Evolutionary conservation across 305 asterid species (phyloP).

Genomic region (Fraxinus paxiana): DNA sequence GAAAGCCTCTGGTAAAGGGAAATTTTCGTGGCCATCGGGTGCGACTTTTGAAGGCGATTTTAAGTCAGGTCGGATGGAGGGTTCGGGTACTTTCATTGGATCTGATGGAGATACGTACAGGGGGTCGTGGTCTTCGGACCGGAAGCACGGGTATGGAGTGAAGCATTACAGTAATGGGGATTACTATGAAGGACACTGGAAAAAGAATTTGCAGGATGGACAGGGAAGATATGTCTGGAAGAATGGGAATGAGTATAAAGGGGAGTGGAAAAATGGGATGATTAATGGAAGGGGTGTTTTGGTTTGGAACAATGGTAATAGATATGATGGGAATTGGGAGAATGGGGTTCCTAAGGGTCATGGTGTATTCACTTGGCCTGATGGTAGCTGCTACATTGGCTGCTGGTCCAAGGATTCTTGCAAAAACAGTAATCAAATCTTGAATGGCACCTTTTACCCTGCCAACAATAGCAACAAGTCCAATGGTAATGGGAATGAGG

Average conservation of each 20-base stretch:
- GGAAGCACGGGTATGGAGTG: constrained; percentile 38
- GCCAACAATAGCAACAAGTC: constrained; percentile 26
- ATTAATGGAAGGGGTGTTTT: constrained; percentile 40
- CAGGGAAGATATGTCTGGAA: constrained; percentile 44
- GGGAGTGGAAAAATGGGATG: constrained; percentile 45
- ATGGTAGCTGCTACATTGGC: neutral
- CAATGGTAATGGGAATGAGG: constrained; percentile 29
- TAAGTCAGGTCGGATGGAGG: constrained; percentile 78
- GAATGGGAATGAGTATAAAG: constrained; percentile 40
- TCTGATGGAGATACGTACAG: constrained; percentile 18
- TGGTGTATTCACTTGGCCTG: neutral
- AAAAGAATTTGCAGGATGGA: constrained; percentile 39
- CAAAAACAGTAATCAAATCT: constrained; percentile 39
- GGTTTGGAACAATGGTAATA: neutral
- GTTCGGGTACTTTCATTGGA: constrained; percentile 18
- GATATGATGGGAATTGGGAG: neutral
- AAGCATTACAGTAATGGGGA: constrained; percentile 44
- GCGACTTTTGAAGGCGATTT: constrained; percentile 74
- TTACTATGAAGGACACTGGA: constrained; percentile 45
- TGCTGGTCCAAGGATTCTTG: constrained; percentile 30
- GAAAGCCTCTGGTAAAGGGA: constrained; percentile 64
- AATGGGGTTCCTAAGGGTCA: neutral
- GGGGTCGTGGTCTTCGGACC: constrained; percentile 43
- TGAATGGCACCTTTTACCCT: constrained; percentile 81
- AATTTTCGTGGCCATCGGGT: constrained; percentile 73